phyloP scores from a whole-genome alignment of 768 basidiomycete genomes.

The Naematelia aurantialba region DNA sequence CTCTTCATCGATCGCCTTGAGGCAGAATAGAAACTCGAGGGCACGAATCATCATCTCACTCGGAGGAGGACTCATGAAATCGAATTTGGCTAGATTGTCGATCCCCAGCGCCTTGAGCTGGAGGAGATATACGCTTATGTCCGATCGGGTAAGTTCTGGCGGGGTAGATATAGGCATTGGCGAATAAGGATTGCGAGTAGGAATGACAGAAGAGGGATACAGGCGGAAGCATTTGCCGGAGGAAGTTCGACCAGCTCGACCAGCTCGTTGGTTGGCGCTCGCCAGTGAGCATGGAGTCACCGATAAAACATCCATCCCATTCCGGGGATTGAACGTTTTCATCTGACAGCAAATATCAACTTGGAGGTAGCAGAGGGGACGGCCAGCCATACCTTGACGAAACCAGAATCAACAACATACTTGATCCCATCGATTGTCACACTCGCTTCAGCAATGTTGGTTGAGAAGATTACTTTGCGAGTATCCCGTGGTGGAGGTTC shows the following conservation, averaged over 20 bases:
- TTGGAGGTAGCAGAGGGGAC: not conserved
- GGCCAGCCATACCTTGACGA: constrained; percentile 72
- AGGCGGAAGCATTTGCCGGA: constrained; percentile 89
- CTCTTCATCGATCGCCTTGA: constrained; percentile 74
- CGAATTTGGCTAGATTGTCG: constrained; percentile 85
- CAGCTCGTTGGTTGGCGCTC: constrained; percentile 87
- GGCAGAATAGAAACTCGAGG: constrained; percentile 71
- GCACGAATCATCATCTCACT: constrained; percentile 79
- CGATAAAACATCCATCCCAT: constrained; percentile 75
- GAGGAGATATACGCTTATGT: constrained; percentile 84
- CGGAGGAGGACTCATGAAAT: constrained; percentile 87
- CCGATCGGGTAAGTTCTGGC: constrained; percentile 85
- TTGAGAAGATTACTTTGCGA: constrained; percentile 85
- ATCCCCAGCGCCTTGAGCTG: constrained; percentile 94
- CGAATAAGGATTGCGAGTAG: constrained; percentile 44
- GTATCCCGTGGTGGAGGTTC: constrained; percentile 67
- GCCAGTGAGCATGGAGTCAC: constrained; percentile 80
- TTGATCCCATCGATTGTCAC: constrained; percentile 95
- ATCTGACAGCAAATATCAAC: constrained; percentile 57
- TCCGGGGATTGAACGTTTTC: constrained; percentile 81
- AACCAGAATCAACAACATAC: constrained; percentile 89
- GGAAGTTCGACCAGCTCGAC: constrained; percentile 89
- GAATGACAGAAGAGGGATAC: constrained; percentile 65
- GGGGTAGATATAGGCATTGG: constrained; percentile 66
- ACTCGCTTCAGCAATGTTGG: constrained; percentile 96